phyloP scores from a whole-genome alignment of 1,284 basidiomycete species.

The Bjerkandera adusta region DNA sequence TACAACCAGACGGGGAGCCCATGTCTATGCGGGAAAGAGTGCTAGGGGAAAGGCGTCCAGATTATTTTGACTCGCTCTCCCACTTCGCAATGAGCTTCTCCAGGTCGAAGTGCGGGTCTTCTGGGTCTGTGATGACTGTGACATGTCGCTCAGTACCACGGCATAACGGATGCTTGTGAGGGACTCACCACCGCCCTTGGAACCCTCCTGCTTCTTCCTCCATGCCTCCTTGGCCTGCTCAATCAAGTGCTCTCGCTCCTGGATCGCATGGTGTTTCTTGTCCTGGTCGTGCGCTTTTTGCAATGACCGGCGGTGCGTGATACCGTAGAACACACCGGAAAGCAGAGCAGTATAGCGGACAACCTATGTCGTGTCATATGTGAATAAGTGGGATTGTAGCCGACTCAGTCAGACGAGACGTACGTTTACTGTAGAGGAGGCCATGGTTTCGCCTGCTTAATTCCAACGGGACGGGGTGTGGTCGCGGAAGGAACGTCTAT shows the following conservation, averaged over 20 bases:
- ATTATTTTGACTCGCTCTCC: slow-evolving; percentile 59
- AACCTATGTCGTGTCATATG: slow-evolving; percentile 67
- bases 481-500: slow-evolving; percentile 5
- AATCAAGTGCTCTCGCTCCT: slow-evolving; percentile 78
- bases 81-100: slow-evolving; percentile 85
- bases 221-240: slow-evolving; percentile 90
- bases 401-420: slow-evolving; percentile 12
- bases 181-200: slow-evolving; percentile 52
- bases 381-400: background rate
- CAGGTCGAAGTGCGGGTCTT: slow-evolving; percentile 94
- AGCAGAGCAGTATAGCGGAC: slow-evolving; percentile 93
- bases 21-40: slow-evolving; percentile 13
- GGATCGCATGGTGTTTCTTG: slow-evolving; percentile 65
- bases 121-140: slow-evolving; percentile 87
- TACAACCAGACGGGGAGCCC: slow-evolving; percentile 11
- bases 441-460: slow-evolving; percentile 28
- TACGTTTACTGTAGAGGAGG: slow-evolving; percentile 34
- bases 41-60: slow-evolving; percentile 5
- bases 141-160: slow-evolving; percentile 18
- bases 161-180: background rate
- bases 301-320: slow-evolving; percentile 88
- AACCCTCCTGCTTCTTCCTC: slow-evolving; percentile 67
- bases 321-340: slow-evolving; percentile 89
- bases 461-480: slow-evolving; percentile 18
- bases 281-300: slow-evolving; percentile 80